Conservation (phyloP, 345 rosid species). For the Noccaea bulbosa region DNA sequence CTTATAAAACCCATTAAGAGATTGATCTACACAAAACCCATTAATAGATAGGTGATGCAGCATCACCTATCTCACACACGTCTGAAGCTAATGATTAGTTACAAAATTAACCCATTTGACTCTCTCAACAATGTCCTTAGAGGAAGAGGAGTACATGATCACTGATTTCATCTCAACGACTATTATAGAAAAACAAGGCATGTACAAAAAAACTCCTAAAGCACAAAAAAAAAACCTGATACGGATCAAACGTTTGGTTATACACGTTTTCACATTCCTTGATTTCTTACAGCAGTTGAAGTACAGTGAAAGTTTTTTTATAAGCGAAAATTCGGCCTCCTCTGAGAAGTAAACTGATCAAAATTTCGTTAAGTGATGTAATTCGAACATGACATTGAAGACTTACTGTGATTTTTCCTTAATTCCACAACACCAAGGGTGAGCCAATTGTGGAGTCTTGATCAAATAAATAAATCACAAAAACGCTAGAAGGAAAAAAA, state of each 20-base stretch:
- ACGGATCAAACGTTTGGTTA: neutral
- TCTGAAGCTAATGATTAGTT: constrained; percentile 12
- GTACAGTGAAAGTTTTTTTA: neutral
- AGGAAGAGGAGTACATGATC: no score
- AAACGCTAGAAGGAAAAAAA: neutral
- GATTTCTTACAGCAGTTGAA: neutral
- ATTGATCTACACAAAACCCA: neutral
- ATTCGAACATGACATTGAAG: neutral
- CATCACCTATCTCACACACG: neutral
- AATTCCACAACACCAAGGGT: neutral
- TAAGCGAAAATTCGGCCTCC: neutral
- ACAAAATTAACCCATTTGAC: constrained; percentile 4
- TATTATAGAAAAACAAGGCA: no score
- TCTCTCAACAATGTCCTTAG: constrained; percentile 8
- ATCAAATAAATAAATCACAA: neutral
- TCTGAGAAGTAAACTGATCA: neutral
- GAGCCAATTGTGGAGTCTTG: neutral
- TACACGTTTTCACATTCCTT: neutral
- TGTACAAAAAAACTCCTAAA: neutral
- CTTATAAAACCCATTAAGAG: neutral
- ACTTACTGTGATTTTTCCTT: constrained; percentile 13
- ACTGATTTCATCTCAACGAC: neutral
- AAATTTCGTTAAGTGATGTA: neutral
- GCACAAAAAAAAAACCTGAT: neutral
- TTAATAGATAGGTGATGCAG: no score